Base-by-base conservation (phyloP, 1,139 yeast species). In the Suhomyces wounanorum region DNA sequence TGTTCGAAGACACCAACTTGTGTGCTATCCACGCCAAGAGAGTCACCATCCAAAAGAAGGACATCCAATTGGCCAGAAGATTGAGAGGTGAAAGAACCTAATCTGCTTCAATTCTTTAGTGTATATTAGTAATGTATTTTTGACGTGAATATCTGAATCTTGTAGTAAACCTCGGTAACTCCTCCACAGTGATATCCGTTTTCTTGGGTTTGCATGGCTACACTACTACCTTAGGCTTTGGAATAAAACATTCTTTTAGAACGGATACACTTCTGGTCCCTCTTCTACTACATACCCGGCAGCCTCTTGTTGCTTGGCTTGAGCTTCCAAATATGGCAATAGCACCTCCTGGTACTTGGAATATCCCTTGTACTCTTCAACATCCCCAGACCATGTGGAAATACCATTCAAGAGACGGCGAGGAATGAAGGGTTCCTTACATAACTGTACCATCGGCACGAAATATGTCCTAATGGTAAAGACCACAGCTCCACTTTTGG, bases 21-120 rank as follows among this genome's bases (percentile, higher is more conserved):
- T 94, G 97, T 81, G 97, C 98, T 67, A 90, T 94, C 69, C 98
- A 92, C 83, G 98, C 98, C 72, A 92, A 92, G 92, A 59, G 98
- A 84, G 97, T 92, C 70, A 92, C 98, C 63, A 92, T 92, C 78
- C 97, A 92, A 83, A 94, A 92, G 96, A 92, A 92, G 87, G 98
- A 92, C 77, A 91, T 92, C 77, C 96, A 91, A 79, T 87, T 92
- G 74, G 98, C 98, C 64, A 91, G 98, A 85, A 94, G 98, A 87
- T 87, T 92, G 75, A 91, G 98, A 83, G 98, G 98, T 76, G 98
- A 87, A 81, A 86, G 94, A 84, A 60, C 68, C 47, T 64, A 64
- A 52, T 55, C 37, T 18, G 25, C 36, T 48, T 48, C 38, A 44
- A 44, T 44, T 44, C 47, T 53, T 50, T 43, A 46, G 47, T 55